A percentile compares a stretch with the other conserved stretches of the same genome.
These are phyloP conservation scores for Haplosporangium gracile DNA, from an alignment of 192 early-diverging fungal species.

Conservation along the genomic window DNA sequence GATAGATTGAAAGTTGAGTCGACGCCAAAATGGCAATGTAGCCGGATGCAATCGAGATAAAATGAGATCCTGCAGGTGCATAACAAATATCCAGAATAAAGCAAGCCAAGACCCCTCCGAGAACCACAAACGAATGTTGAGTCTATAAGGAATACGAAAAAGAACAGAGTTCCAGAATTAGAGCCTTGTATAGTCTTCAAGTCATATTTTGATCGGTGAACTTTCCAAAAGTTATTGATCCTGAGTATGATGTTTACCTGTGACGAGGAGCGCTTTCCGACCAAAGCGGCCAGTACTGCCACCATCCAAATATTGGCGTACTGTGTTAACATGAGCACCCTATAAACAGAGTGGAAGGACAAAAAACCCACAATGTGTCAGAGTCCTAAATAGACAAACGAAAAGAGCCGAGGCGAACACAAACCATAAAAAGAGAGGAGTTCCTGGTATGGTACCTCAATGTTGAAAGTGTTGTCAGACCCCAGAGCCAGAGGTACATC, in stretches of 20 bases:
- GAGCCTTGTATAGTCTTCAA: neutral
- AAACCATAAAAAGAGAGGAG: neutral
- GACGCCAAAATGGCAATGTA: constrained; percentile 46
- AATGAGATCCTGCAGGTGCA: constrained; percentile 28
- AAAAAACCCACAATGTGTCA: neutral
- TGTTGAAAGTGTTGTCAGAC: constrained; percentile 45
- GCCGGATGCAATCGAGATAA: constrained; percentile 34
- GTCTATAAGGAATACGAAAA: constrained; percentile 11
- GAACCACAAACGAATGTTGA: constrained; percentile 38
- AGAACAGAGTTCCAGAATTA: neutral
- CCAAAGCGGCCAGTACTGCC: constrained; percentile 38
- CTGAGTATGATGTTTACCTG: constrained; percentile 23
- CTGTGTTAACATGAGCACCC: constrained; percentile 58
- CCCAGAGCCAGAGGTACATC: constrained; percentile 57
- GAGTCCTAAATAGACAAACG: neutral
- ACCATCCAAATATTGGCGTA: constrained; percentile 60
- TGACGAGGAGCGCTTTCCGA: constrained; percentile 38
- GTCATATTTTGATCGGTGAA: neutral
- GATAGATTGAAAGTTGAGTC: constrained; percentile 48
- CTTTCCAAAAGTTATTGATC: neutral
- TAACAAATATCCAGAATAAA: constrained; percentile 40
- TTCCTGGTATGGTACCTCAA: constrained; percentile 22
- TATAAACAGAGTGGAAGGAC: neutral
- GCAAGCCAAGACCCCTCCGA: constrained; percentile 33
- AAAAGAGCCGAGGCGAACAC: neutral